Base-by-base conservation (phyloP, 495 filamentous ascomycete genomes). In the Podospora anserina region DNA sequence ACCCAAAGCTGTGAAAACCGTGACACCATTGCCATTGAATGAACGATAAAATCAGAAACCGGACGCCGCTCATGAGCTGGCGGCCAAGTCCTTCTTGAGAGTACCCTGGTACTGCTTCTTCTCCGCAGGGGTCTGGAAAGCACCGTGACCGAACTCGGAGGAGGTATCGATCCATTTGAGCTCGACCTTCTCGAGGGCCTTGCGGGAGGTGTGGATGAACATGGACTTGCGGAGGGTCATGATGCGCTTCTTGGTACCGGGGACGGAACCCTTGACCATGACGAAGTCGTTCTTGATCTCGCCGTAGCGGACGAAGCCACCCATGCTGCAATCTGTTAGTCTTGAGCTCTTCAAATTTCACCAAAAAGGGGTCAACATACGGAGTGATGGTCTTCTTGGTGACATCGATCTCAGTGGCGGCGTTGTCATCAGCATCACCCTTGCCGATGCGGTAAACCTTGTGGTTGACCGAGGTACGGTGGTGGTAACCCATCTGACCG, bases 91-190 rank as follows among this genome's bases (percentile, higher is more conserved):
- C 92, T 98, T 98, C 93, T 99, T 99, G 90, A 99, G 91, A 60
- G 93, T 96, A 84, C 96, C 96, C 83, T 97, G 75, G 87, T 89
- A 93, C 76, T 88, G 84, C 82, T 90, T 90, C 93, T 99, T 99
- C 91, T 99, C 96, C 79, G 91, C 91, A 77, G 89, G 84, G 64
- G 94, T 98, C 87, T 99, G 96, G 91, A 96, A 99, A 80, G 92
- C 95, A 89, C 96, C 96, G 86, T 99, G 96, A 82, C 96, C 96
- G 86, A 98, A 99, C 89, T 99, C 96, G 84, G 93, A 97, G 60
- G 93, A 97, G 73, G 96, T 99, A 78, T 99, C 96, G 88, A 99
- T 98, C 96, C 96, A 99, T 85, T 99, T 99, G 84, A 99, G 91
- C 70, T 97, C 94, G 78, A 97, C 90, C 90, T 98, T 98, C 91